phyloP scores from a whole-genome alignment of 129 eudicot genomes.

The Ambrosia artemisiifolia region DNA sequence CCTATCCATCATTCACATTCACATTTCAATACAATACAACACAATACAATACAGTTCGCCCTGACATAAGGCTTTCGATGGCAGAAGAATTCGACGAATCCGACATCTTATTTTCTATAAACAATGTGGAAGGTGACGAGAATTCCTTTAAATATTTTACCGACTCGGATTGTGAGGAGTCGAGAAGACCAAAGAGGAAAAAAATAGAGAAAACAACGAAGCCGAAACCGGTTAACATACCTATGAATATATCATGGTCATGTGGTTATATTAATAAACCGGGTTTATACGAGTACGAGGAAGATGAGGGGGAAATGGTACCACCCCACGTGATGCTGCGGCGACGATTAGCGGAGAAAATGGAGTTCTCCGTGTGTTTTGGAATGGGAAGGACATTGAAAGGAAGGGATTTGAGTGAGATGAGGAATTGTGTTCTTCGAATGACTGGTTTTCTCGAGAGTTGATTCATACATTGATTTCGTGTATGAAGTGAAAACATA shows the following conservation, averaged over 20 bases:
- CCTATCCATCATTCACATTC: constrained; percentile 9
- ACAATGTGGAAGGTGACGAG: constrained; percentile 5
- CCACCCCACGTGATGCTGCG: constrained; percentile 72
- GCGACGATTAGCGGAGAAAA: constrained; percentile 49
- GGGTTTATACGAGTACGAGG: constrained; percentile 37
- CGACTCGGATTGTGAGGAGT: constrained; percentile 14
- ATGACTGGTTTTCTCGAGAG: constrained; percentile 83
- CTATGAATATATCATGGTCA: constrained; percentile 30
- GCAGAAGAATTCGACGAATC: constrained; percentile 44
- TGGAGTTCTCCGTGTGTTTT: constrained; percentile 64
- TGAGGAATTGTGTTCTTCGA: constrained; percentile 69
- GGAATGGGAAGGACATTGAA: constrained; percentile 66
- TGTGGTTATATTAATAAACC: constrained; percentile 31
- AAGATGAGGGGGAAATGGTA: constrained; percentile 39
- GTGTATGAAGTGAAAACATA: no score
- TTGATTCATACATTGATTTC: constrained; percentile 1
- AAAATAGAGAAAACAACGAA: constrained; percentile 17
- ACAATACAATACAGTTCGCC: background rate
- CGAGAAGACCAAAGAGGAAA: constrained; percentile 15
- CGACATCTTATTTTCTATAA: constrained; percentile 30
- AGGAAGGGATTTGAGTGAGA: constrained; percentile 66
- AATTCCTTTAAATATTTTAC: background rate
- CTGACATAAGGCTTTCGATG: constrained; percentile 10
- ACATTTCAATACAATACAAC: background rate
- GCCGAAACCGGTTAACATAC: constrained; percentile 28